phyloP scores from a whole-genome alignment of 148 eudicot species.

The Cornus florida region DNA sequence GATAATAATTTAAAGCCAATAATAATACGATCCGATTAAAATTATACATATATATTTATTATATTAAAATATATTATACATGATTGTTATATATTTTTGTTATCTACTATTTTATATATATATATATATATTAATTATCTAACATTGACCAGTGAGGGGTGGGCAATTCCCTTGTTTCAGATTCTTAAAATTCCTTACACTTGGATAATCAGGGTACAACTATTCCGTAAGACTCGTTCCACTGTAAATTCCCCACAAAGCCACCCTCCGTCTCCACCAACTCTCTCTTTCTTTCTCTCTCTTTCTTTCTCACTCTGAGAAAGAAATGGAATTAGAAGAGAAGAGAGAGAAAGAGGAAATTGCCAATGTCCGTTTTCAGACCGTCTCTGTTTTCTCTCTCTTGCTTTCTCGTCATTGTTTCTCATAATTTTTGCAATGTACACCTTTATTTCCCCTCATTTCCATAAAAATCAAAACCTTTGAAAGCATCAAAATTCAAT shows the following conservation, averaged over 20 bases:
- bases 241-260: not conserved
- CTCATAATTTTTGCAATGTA: not conserved
- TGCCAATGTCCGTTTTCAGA: not conserved
- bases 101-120: too few relatives aligned
- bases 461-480: not conserved
- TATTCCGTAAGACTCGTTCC: conserved; percentile 10
- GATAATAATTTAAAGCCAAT: too few relatives aligned
- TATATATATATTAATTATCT: too few relatives aligned
- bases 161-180: too few relatives aligned
- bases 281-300: not conserved
- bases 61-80: too few relatives aligned
- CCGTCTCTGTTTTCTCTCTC: not conserved
- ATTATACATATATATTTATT: too few relatives aligned
- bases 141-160: too few relatives aligned
- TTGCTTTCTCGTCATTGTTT: not conserved
- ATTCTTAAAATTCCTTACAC: too few relatives aligned
- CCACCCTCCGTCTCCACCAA: not conserved
- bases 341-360: not conserved
- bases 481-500: not conserved
- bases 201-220: too few relatives aligned
- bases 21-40: too few relatives aligned
- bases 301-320: not conserved
- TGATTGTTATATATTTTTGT: too few relatives aligned
- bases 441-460: not conserved
- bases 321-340: not conserved